These are phyloP conservation scores for Ascosphaera aggregata DNA, from an alignment of 2,329 filamentous ascomycete genomes.

Conservation along the genomic window DNA sequence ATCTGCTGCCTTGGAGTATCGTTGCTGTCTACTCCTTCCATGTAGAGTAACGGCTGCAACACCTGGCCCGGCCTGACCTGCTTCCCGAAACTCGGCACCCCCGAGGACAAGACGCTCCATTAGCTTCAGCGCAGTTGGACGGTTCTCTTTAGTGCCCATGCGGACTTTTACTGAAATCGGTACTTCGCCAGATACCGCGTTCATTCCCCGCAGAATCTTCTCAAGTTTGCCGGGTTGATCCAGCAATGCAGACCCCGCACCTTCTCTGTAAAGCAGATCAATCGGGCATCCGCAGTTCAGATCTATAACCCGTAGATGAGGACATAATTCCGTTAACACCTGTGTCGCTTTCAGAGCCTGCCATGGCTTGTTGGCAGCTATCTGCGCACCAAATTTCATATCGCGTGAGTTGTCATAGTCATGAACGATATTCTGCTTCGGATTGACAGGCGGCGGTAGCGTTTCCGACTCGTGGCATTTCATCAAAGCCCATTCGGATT, in stretches of 20 bases:
- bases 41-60: constrained; percentile 92
- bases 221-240: constrained; percentile 73
- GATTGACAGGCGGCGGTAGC: constrained; percentile 41
- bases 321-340: constrained; percentile 49
- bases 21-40: constrained; percentile 77
- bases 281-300: constrained; percentile 96
- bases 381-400: constrained; percentile 75
- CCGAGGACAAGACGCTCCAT: constrained; percentile 69
- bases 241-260: constrained; percentile 78
- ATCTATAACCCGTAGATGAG: constrained; percentile 73
- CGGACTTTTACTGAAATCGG: constrained; percentile 91
- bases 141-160: constrained; percentile 62
- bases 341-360: constrained; percentile 74
- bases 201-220: constrained; percentile 92
- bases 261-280: constrained; percentile 71
- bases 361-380: constrained; percentile 83
- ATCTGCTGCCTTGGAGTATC: constrained; percentile 80
- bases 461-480: constrained; percentile 76
- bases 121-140: constrained; percentile 57
- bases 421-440: constrained; percentile 32
- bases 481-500: constrained; percentile 84
- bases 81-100: constrained; percentile 42
- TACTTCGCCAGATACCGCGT: constrained; percentile 67
- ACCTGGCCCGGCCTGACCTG: constrained; percentile 48
- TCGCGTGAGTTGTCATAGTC: constrained; percentile 67